A percentile compares a stretch with the other conserved stretches of the same genome.
phyloP scores from a whole-genome alignment of 2,329 filamentous ascomycete species.

The Fusarium vanettenii region DNA sequence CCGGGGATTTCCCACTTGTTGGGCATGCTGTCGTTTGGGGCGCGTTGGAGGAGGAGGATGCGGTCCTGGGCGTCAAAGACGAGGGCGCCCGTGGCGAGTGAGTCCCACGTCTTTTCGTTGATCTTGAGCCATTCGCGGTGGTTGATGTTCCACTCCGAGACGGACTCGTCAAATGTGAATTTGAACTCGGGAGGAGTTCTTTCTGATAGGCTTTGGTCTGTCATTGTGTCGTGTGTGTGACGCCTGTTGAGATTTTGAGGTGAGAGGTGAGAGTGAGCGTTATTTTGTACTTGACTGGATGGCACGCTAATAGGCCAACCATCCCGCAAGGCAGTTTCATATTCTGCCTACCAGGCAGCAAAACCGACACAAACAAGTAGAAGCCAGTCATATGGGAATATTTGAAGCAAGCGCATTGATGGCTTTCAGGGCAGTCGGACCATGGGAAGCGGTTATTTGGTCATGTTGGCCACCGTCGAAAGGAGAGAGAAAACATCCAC shows the following conservation, averaged over 20 bases:
- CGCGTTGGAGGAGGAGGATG: constrained; percentile 60
- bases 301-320: not conserved
- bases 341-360: constrained; percentile 20
- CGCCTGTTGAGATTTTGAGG: not conserved
- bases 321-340: not conserved
- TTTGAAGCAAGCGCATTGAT: not conserved
- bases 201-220: not conserved
- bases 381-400: not conserved
- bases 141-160: constrained; percentile 40
- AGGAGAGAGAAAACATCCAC: not conserved
- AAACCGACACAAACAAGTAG: not conserved
- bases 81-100: constrained; percentile 48
- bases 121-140: constrained; percentile 40
- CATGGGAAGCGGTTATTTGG: not conserved
- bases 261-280: not conserved
- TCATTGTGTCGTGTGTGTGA: constrained; percentile 12
- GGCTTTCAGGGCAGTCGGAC: no score
- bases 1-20: constrained; percentile 62
- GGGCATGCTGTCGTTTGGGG: constrained; percentile 57
- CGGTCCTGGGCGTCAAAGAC: constrained; percentile 49
- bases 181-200: constrained; percentile 11
- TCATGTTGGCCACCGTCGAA: not conserved
- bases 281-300: constrained; percentile 1
- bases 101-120: constrained; percentile 43
- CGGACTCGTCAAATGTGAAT: constrained; percentile 39